Percentiles rank a stretch among this genome's conserved stretches.
Evolutionary conservation across 1,284 basidiomycete species (phyloP).

Genomic region (Ustilago sp.): DNA sequence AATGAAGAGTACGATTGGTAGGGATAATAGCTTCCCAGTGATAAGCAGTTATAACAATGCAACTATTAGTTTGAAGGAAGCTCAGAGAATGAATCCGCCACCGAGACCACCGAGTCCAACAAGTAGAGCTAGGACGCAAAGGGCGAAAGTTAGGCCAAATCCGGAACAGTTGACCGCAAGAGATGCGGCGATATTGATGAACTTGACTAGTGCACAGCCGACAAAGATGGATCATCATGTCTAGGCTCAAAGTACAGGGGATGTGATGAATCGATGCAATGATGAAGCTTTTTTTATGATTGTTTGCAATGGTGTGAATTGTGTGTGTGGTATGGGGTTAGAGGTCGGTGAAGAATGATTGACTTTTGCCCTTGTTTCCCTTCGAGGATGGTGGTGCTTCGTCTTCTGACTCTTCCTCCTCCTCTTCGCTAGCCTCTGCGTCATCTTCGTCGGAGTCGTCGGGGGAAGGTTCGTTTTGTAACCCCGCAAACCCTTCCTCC

Average conservation of each 20-base stretch:
- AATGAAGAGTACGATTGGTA: conserved; percentile 96
- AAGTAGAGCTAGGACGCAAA: conserved; percentile 87
- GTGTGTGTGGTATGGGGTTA: neutral
- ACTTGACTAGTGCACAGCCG: conserved; percentile 33
- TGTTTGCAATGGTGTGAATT: neutral
- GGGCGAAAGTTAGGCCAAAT: conserved; percentile 85
- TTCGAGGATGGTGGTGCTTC: neutral
- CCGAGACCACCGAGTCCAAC: conserved; percentile 93
- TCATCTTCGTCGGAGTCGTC: conserved; percentile 9
- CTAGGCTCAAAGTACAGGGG: neutral
- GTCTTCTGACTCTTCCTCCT: conserved; percentile 15
- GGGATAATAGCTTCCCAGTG: conserved; percentile 77
- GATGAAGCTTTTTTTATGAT: neutral
- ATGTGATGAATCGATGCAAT: too few species aligned
- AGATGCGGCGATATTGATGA: conserved; percentile 70
- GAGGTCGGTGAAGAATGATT: neutral
- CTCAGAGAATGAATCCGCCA: conserved; percentile 93
- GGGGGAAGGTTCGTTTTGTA: neutral
- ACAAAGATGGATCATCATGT: conserved; percentile 32
- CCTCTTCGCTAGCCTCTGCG: conserved; percentile 13
- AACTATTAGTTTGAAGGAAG: conserved; percentile 92
- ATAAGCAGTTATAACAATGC: conserved; percentile 97
- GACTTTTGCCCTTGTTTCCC: conserved; percentile 7
- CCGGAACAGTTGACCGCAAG: conserved; percentile 84
- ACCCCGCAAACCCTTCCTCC: conserved; percentile 14